These are phyloP conservation scores for Chaetomium sp. DNA, from an alignment of 2,329 filamentous ascomycete species.

Conservation along the genomic window DNA sequence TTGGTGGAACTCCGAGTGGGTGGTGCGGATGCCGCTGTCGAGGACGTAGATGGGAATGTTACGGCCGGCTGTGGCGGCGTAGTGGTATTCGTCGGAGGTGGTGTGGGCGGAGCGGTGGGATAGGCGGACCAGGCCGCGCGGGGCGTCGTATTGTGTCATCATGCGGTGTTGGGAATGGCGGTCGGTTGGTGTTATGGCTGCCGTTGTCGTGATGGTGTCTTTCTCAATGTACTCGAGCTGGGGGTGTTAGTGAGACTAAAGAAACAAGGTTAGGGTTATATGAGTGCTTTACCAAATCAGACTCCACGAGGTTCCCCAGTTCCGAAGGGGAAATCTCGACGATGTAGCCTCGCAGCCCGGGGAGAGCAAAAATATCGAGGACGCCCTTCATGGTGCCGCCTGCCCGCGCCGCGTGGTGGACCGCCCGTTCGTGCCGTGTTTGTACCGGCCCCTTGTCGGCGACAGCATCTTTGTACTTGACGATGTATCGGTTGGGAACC, in stretches of 20 bases:
- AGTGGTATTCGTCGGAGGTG: constrained; percentile 22
- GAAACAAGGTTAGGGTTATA: too few species aligned
- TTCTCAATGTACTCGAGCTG: constrained; percentile 22
- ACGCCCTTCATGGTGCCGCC: constrained; percentile 29
- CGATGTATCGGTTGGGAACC: constrained; percentile 36
- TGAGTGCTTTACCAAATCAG: constrained; percentile 6
- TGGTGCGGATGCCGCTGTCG: constrained; percentile 38
- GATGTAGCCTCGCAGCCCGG: constrained; percentile 24
- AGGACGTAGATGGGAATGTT: constrained; percentile 36
- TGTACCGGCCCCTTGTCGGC: constrained; percentile 15
- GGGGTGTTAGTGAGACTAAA: not conserved
- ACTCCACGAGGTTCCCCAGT: constrained; percentile 32
- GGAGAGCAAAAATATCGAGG: constrained; percentile 27
- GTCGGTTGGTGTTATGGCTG: constrained; percentile 6
- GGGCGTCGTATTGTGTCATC: constrained; percentile 13
- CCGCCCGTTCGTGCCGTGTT: constrained; percentile 17
- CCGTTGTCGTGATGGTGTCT: constrained; percentile 20
- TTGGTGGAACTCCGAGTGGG: constrained; percentile 29
- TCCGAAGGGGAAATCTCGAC: constrained; percentile 31
- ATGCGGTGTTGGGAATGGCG: constrained; percentile 10
- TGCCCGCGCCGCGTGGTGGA: constrained; percentile 22
- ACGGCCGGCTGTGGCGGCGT: constrained; percentile 24
- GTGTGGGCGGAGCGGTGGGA: constrained; percentile 22
- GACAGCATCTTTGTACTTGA: constrained; percentile 33
- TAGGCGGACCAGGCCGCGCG: constrained; percentile 28